Evolutionary conservation across 1,284 basidiomycete genomes (phyloP).

Genomic region (Entoloma clypeatum): DNA sequence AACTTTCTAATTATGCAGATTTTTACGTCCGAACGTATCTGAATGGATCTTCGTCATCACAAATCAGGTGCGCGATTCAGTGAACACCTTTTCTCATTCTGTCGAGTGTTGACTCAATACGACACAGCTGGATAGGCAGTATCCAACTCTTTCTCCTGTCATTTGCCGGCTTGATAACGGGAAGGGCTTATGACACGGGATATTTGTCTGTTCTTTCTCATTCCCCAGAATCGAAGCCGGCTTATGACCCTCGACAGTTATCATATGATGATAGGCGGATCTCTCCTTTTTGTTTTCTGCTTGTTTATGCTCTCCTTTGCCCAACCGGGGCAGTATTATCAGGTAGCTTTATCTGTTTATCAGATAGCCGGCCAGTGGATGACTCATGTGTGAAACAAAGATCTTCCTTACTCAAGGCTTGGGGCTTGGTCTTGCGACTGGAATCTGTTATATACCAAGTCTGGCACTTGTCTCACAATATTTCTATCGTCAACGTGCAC

Average conservation of each 20-base stretch:
- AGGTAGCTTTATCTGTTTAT: constrained; percentile 25
- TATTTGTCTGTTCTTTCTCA: constrained; percentile 14
- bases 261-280: constrained; percentile 36
- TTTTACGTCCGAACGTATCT: constrained; percentile 39
- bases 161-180: constrained; percentile 15
- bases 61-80: constrained; percentile 38
- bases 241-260: constrained; percentile 26
- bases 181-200: constrained; percentile 16
- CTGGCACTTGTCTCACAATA: constrained; percentile 18
- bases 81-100: neutral
- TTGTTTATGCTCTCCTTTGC: constrained; percentile 43
- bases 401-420: constrained; percentile 43
- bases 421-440: constrained; percentile 36
- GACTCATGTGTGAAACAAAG: constrained; percentile 25
- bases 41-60: constrained; percentile 31
- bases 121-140: constrained; percentile 20
- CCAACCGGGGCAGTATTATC: constrained; percentile 39
- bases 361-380: neutral
- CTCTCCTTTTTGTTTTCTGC: constrained; percentile 35
- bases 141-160: constrained; percentile 17
- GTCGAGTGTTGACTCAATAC: neutral
- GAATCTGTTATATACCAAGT: constrained; percentile 14
- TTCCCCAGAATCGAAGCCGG: neutral
- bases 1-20: constrained; percentile 21
- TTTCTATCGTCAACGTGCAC: constrained; percentile 15